Conservation (phyloP, 208 protist genomes). For the Sergeia podlipaevii region DNA sequence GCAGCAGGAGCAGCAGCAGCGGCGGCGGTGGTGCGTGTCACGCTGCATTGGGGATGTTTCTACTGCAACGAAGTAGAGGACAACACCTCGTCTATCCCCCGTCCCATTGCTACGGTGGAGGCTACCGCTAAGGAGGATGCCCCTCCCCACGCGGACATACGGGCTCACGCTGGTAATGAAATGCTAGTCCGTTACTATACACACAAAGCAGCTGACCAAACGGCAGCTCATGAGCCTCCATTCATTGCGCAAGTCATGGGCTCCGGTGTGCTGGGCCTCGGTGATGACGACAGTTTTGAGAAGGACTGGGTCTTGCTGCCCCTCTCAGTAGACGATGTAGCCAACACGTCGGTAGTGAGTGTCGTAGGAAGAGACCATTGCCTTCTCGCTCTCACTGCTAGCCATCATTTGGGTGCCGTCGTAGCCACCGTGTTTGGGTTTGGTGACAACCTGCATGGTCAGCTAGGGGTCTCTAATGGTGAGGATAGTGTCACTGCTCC, state of each 20-base stretch:
- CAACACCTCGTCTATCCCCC: slow-evolving; percentile 50
- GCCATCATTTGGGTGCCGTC: not conserved
- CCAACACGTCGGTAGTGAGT: slow-evolving; percentile 6
- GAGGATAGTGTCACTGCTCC: slow-evolving; percentile 17
- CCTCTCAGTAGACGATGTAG: slow-evolving; percentile 2
- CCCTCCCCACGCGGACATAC: not conserved
- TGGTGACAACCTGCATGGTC: slow-evolving; percentile 78
- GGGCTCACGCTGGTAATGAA: slow-evolving; percentile 68
- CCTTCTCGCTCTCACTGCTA: slow-evolving; percentile 22
- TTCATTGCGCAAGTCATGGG: slow-evolving; percentile 28
- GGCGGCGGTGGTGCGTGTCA: not conserved
- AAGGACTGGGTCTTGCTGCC: slow-evolving; percentile 17
- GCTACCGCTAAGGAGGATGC: not conserved
- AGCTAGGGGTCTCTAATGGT: slow-evolving; percentile 28
- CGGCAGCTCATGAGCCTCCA: not conserved
- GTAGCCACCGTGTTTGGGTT: slow-evolving; percentile 49
- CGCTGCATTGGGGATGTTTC: slow-evolving; percentile 86
- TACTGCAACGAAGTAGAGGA: slow-evolving; percentile 71
- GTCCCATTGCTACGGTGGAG: slow-evolving; percentile 5
- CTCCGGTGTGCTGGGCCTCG: slow-evolving; percentile 51
- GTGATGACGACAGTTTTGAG: slow-evolving; percentile 35
- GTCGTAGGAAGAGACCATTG: slow-evolving; percentile 58
- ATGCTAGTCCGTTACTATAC: slow-evolving; percentile 30
- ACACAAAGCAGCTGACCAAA: not conserved
- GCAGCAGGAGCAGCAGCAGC: not conserved